These are phyloP conservation scores for Termitomyces bulborhizus DNA, from an alignment of 768 basidiomycete species.

Conservation along the genomic window DNA sequence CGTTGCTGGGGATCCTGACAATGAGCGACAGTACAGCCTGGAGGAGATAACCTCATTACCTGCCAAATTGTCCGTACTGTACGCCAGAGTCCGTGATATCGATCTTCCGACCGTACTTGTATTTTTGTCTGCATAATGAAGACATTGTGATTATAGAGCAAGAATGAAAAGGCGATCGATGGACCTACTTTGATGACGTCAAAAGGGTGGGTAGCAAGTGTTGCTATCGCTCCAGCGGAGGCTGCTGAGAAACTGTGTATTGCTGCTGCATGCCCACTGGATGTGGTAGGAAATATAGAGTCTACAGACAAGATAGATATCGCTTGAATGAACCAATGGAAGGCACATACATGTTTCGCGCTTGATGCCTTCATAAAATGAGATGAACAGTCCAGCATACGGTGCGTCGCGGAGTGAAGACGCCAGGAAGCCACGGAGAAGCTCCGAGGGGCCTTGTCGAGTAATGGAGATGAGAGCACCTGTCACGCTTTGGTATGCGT, in stretches of 20 bases:
- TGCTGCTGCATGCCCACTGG: slow-evolving; percentile 38
- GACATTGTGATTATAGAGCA: background rate
- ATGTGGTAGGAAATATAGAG: slow-evolving; percentile 35
- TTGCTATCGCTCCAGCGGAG: slow-evolving; percentile 78
- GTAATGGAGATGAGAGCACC: slow-evolving; percentile 53
- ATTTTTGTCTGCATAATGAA: slow-evolving; percentile 64
- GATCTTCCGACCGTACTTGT: slow-evolving; percentile 77
- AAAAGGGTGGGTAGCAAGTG: slow-evolving; percentile 84
- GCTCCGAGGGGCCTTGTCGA: slow-evolving; percentile 71
- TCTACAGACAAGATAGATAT: slow-evolving; percentile 22
- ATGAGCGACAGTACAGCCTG: background rate
- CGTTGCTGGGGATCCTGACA: slow-evolving; percentile 51
- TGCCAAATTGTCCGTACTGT: slow-evolving; percentile 64
- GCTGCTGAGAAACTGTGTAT: slow-evolving; percentile 69
- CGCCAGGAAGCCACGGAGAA: slow-evolving; percentile 81
- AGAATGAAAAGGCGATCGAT: background rate
- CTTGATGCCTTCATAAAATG: slow-evolving; percentile 86
- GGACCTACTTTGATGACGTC: slow-evolving; percentile 83
- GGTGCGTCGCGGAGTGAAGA: slow-evolving; percentile 93
- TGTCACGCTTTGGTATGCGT: slow-evolving; percentile 58
- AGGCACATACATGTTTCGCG: slow-evolving; percentile 50
- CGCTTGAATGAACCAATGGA: background rate
- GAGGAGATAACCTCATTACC: slow-evolving; percentile 32
- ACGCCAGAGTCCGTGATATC: slow-evolving; percentile 64
- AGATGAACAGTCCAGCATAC: slow-evolving; percentile 85